phyloP scores from a whole-genome alignment of 1,284 basidiomycete species.

The Fomes fomentarius region DNA sequence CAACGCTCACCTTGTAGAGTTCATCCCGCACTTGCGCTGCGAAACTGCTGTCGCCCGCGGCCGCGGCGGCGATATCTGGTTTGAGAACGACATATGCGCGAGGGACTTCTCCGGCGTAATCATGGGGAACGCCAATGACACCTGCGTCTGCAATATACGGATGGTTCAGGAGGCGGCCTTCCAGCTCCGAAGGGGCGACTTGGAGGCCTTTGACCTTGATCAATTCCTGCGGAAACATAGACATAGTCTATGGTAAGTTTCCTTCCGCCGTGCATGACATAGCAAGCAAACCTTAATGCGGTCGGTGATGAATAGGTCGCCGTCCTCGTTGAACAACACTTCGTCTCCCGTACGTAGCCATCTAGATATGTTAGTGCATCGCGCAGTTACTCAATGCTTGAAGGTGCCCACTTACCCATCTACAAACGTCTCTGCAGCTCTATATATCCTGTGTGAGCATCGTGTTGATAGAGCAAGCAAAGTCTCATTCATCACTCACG shows the following conservation, averaged over 20 bases:
- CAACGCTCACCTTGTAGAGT: slow-evolving; percentile 7
- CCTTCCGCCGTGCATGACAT: neutral
- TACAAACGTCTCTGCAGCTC: slow-evolving; percentile 61
- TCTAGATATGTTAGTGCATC: neutral
- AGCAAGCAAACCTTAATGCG: slow-evolving; percentile 57
- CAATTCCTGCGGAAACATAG: slow-evolving; percentile 28
- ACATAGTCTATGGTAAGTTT: neutral
- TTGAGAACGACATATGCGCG: slow-evolving; percentile 43
- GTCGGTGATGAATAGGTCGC: slow-evolving; percentile 68
- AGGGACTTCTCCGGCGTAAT: slow-evolving; percentile 49
- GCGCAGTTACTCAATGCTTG: neutral
- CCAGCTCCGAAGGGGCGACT: slow-evolving; percentile 47
- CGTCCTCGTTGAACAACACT: slow-evolving; percentile 56
- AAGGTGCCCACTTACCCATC: slow-evolving; percentile 35
- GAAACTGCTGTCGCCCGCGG: slow-evolving; percentile 1
- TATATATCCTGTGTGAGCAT: slow-evolving; percentile 24
- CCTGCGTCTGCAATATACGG: slow-evolving; percentile 69
- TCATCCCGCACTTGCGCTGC: slow-evolving; percentile 7
- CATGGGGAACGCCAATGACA: slow-evolving; percentile 53
- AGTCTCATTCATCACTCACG: slow-evolving; percentile 47
- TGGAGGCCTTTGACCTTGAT: slow-evolving; percentile 38
- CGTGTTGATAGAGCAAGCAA: neutral
- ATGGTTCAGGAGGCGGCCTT: slow-evolving; percentile 64
- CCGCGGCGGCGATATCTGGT: slow-evolving; percentile 9
- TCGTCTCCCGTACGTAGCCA: slow-evolving; percentile 78